Evolutionary conservation across 257 asterid species (phyloP).

Genomic region (Scutellaria galericulata): DNA sequence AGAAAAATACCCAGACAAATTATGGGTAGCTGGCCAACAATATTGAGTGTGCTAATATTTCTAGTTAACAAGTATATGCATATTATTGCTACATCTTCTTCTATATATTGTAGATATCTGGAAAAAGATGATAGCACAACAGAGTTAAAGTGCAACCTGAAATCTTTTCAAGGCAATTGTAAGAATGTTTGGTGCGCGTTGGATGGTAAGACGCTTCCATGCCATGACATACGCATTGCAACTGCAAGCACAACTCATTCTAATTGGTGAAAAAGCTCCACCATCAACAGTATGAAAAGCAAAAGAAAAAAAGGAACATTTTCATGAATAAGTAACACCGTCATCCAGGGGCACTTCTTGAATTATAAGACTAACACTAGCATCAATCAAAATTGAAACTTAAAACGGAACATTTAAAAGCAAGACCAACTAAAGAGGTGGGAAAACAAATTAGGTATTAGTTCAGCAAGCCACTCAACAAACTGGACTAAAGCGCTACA

Average conservation of each 20-base stretch:
- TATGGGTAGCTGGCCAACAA: constrained; percentile 21
- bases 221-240: constrained; percentile 97
- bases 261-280: constrained; percentile 29
- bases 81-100: constrained; percentile 21
- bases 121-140: constrained; percentile 15
- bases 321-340: background rate
- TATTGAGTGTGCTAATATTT: background rate
- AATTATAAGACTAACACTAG: background rate
- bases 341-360: constrained; percentile 23
- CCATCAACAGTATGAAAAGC: background rate
- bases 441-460: too few relatives aligned
- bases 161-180: constrained; percentile 97
- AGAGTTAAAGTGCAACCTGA: constrained; percentile 63
- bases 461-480: too few relatives aligned
- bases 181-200: constrained; percentile 88
- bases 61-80: constrained; percentile 14
- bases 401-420: too few relatives aligned
- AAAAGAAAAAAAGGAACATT: background rate
- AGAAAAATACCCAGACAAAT: background rate
- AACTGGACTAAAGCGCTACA: too few relatives aligned
- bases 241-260: constrained; percentile 58
- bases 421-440: too few relatives aligned
- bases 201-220: constrained; percentile 90
- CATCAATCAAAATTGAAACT: background rate
- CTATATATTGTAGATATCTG: constrained; percentile 22